These are phyloP conservation scores for Urtica urens DNA, from an alignment of 306 rosid genomes.

Conservation along the genomic window DNA sequence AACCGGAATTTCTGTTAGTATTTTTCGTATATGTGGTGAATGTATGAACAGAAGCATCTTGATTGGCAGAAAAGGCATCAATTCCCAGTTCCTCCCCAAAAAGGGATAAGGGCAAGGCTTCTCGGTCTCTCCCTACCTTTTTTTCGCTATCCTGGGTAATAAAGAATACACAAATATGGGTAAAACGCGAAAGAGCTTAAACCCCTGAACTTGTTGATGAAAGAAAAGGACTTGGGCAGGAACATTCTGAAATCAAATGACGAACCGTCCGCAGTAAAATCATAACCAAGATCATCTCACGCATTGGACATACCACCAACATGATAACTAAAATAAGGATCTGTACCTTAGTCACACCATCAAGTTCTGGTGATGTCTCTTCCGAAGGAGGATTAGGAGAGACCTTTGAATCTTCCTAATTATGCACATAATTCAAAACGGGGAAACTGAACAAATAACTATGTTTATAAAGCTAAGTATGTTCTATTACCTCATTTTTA, in stretches of 20 bases:
- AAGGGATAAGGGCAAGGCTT: constrained; percentile 66
- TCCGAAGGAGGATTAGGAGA: constrained; percentile 4
- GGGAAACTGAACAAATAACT: background rate
- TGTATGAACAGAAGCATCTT: constrained; percentile 28
- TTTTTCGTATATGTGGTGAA: constrained; percentile 23
- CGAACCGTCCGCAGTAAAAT: background rate
- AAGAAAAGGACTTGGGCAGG: too few relatives aligned
- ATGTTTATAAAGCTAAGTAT: background rate
- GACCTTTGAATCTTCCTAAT: constrained; percentile 22
- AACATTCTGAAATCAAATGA: background rate
- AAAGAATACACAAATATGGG: background rate
- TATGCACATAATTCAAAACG: constrained; percentile 1
- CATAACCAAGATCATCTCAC: background rate
- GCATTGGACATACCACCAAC: too few relatives aligned
- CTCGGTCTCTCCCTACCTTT: constrained; percentile 27
- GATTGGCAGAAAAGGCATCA: constrained; percentile 26
- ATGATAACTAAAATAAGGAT: background rate
- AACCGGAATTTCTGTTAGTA: constrained; percentile 21
- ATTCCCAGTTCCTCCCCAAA: constrained; percentile 58
- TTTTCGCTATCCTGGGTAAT: constrained; percentile 34
- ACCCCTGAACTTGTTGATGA: too few relatives aligned
- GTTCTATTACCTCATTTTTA: constrained; percentile 14
- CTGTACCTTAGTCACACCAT: constrained; percentile 13
- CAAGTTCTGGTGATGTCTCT: background rate
- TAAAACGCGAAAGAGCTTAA: background rate